phyloP scores from a whole-genome alignment of 768 basidiomycete genomes.

The Leccinum obscurum region DNA sequence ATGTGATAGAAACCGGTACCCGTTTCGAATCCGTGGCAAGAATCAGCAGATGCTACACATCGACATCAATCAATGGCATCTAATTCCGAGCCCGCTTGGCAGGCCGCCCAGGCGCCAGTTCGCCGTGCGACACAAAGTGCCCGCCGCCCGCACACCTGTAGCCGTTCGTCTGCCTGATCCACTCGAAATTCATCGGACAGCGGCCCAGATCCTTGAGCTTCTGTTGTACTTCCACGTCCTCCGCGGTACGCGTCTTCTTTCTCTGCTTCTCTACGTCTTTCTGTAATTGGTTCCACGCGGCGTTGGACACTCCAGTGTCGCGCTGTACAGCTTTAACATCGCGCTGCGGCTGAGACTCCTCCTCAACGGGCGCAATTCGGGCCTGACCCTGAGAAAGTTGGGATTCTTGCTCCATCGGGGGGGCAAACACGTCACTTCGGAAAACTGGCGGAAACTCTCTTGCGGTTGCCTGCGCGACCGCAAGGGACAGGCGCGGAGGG shows the following conservation, averaged over 20 bases:
- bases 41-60: too few relatives aligned
- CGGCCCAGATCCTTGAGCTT: background rate
- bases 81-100: background rate
- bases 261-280: background rate
- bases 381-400: background rate
- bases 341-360: background rate
- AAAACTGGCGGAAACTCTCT: background rate
- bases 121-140: background rate
- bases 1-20: too few relatives aligned
- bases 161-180: background rate
- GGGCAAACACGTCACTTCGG: background rate
- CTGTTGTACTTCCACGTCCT: background rate
- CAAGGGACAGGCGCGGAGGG: background rate
- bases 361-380: background rate
- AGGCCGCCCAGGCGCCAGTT: background rate
- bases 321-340: background rate
- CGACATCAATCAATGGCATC: too few relatives aligned
- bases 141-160: background rate
- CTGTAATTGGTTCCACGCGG: background rate
- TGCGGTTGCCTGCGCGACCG: too few relatives aligned
- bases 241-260: background rate
- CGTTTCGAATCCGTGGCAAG: too few relatives aligned
- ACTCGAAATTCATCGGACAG: background rate
- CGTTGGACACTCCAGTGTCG: background rate
- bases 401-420: background rate